A percentile compares a stretch with the other conserved stretches of the same genome.
These are phyloP conservation scores for Letharia columbiana DNA, from an alignment of 495 filamentous ascomycete species.

Conservation along the genomic window DNA sequence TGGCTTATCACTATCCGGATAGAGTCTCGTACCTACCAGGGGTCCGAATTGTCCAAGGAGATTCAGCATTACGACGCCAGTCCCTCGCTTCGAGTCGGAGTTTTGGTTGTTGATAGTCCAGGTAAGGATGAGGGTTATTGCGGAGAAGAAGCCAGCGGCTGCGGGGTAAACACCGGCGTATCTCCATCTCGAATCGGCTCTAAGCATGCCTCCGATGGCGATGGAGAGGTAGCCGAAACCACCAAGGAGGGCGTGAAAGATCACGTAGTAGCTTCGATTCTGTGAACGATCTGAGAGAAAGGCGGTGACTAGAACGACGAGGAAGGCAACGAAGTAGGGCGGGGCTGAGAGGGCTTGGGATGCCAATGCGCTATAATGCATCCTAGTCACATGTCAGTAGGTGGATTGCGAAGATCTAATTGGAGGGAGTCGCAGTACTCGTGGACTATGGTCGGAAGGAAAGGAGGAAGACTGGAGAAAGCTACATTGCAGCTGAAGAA, in stretches of 20 bases:
- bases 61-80: constrained; percentile 50
- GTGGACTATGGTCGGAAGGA: constrained; percentile 50
- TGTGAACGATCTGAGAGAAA: constrained; percentile 43
- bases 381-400: constrained; percentile 29
- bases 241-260: constrained; percentile 47
- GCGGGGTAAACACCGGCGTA: constrained; percentile 53
- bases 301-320: constrained; percentile 40
- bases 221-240: constrained; percentile 53
- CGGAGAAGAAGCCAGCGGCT: constrained; percentile 51
- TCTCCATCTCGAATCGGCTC: constrained; percentile 30
- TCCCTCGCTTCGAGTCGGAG: constrained; percentile 45
- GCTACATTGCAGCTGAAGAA: constrained; percentile 53
- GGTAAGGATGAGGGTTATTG: constrained; percentile 54
- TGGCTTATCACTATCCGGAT: constrained; percentile 47
- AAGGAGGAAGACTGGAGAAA: constrained; percentile 51
- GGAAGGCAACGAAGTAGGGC: constrained; percentile 48
- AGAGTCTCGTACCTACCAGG: constrained; percentile 52
- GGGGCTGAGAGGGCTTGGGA: constrained; percentile 51
- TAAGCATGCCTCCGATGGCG: constrained; percentile 32
- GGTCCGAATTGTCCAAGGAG: constrained; percentile 56
- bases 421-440: constrained; percentile 33
- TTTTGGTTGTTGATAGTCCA: constrained; percentile 57
- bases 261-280: constrained; percentile 43
- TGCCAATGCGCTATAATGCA: constrained; percentile 40
- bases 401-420: constrained; percentile 37